Evolutionary conservation across 176 grass and related monocot genomes (phyloP).

Genomic region (Miscanthus lutarioriparius): DNA sequence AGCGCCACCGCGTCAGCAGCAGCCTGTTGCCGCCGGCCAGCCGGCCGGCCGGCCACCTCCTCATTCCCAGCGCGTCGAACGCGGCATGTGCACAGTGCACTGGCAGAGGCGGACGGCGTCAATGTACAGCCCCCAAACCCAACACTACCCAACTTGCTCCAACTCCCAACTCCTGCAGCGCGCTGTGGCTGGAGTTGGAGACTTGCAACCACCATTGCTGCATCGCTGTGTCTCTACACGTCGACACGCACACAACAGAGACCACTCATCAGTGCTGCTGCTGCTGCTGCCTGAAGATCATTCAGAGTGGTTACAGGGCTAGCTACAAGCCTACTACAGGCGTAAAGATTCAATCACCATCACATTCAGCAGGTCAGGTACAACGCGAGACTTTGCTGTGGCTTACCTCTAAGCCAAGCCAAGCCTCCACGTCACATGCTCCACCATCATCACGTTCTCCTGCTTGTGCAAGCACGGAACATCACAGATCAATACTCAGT

Average conservation of each 20-base stretch:
- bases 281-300: no score
- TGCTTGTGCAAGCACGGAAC: background rate
- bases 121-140: background rate
- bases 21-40: background rate
- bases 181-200: background rate
- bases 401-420: background rate
- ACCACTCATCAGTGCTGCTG: background rate
- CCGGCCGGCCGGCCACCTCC: background rate
- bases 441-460: background rate
- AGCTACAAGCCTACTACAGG: background rate
- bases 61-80: background rate
- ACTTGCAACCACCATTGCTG: background rate
- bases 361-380: background rate
- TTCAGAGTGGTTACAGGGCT: no score
- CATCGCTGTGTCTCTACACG: background rate
- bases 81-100: background rate
- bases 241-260: background rate
- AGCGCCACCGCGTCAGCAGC: no score
- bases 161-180: background rate
- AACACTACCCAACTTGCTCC: background rate
- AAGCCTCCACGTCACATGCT: no score
- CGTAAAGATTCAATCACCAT: background rate
- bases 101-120: background rate
- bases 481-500: background rate
- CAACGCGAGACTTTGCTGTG: background rate